Base-by-base conservation (phyloP, 2,329 filamentous ascomycete species). In the Metarhizium humberi region DNA sequence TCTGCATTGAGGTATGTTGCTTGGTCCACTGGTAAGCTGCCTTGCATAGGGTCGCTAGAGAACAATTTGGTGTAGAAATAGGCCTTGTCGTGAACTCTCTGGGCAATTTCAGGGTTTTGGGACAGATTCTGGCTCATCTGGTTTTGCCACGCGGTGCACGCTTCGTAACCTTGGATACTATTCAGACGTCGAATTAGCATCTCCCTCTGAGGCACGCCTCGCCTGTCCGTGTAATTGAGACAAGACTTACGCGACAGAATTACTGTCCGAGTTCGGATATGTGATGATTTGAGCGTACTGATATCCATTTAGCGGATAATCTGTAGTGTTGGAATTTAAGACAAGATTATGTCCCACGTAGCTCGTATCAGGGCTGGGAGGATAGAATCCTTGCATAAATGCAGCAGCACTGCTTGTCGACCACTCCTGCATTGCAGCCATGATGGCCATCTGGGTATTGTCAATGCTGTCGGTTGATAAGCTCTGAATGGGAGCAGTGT, bases 321-420 rank as follows among this genome's bases (percentile, higher is more conserved):
- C 73, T 6, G 87, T 73, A 2, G 73, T 69, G 4, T 78, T 81
- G 11, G 82, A 59, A 6, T 57, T 54, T 2, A 55, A 43, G 4
- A 54, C 54, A 38, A 64, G 61, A 47, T 69, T 63, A 42, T 76
- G 79, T 58, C 81, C 75, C 13, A 78, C 73, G 40, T 68, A 65
- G 10, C 57, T 48, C 25, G 67, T 68, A 4, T 67, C 69, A 13
- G 54, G 55, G 13, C 55, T 78, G 0, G 90, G 88, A 2, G 91
- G 90, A 65, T 95, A 96, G 4, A 96, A 75, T 4, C 87, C 90
- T 67, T 96, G 91, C 62, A 94, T 72, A 69, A 95, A 95, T 0
- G 86, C 90, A 52, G 81, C 74, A 38, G 88, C 89, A 3, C 88
- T 84, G 57, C 79, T 84, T 52, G 84, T 80, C 36, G 92, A 64